Base-by-base conservation (phyloP, 2,329 filamentous ascomycete genomes). In the Colletotrichum coccodes region DNA sequence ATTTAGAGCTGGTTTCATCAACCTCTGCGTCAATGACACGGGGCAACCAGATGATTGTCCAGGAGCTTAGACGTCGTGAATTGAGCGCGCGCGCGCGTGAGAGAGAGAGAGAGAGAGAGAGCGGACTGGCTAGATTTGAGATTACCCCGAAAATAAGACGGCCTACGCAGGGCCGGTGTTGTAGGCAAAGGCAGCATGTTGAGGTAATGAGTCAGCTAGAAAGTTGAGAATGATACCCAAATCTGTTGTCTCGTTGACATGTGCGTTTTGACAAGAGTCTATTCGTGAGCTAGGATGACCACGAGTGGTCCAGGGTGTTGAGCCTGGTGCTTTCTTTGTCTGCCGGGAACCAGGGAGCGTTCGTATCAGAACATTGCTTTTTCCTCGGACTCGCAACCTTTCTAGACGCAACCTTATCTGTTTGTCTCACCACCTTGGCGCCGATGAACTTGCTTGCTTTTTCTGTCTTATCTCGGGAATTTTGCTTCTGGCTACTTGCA, bases 221-320 rank as follows among this genome's bases (percentile, higher is more conserved):
- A 67, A 69, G 70, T 63, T 70, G 66, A 70, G 60, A 80, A 80
- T 80, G 78, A 81, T 81, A 81, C 80, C 80, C 79, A 74, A 74
- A 74, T 76, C 73, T 76, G 73, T 74, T 76, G 70, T 73, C 71
- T 54, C 47, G 26, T 50, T 59, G 34, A 7, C 4, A 9, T 32
- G 12, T 9, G n/a, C 18, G 50, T 36, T 34, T 23, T 3, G n/a
- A 21, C 8, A 23, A 14, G 30, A 23, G 7, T 7, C 30, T 32
- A 12, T 36, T 11, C 5, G 12, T 6, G 21, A 11, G 21, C 30
- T 9, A 21, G 30, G n/a, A 34, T 23, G n/a, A 34, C 30, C 3
- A 16, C 30, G 5, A 34, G 11, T 34, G 11, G n/a, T 8, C 30
- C 3, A 23, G 30, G 6, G 30, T 14, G 9, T 50, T n/a, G 12